Percentiles rank a stretch among this genome's conserved stretches.
These are phyloP conservation scores for Aphanocladium album DNA, from an alignment of 2,329 filamentous ascomycete species.

Conservation along the genomic window DNA sequence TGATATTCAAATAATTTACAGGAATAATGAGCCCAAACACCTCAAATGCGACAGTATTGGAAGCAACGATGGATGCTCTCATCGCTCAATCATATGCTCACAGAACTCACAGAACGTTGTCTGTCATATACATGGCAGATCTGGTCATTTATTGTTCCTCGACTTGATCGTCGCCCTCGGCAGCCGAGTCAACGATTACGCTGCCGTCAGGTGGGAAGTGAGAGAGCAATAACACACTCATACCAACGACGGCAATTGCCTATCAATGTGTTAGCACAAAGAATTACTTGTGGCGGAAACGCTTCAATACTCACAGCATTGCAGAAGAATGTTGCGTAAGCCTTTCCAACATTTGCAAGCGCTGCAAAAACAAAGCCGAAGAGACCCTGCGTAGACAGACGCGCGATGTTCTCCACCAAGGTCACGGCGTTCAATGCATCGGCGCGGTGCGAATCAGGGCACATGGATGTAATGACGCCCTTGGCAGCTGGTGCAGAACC, in stretches of 20 bases:
- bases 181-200: conserved; percentile 1
- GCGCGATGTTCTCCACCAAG: conserved; percentile 63
- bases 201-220: conserved; percentile 38
- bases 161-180: background rate
- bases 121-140: background rate
- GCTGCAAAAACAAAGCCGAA: conserved; percentile 64
- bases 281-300: background rate
- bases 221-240: conserved; percentile 36
- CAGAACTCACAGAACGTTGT: background rate
- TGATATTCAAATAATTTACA: background rate
- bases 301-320: conserved; percentile 49
- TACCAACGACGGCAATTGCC: conserved; percentile 46
- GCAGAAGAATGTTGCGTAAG: conserved; percentile 60
- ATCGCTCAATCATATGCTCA: background rate
- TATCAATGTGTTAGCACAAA: conserved; percentile 21
- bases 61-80: background rate
- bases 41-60: background rate
- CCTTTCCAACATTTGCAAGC: conserved; percentile 54
- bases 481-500: conserved; percentile 66
- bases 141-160: background rate
- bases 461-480: conserved; percentile 69
- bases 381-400: conserved; percentile 56
- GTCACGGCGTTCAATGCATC: conserved; percentile 67
- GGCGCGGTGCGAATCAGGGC: conserved; percentile 52
- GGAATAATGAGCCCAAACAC: background rate